Percentiles rank a stretch among this genome's conserved stretches.
Evolutionary conservation across 768 basidiomycete species (phyloP).

Genomic region (Mycena filopes): DNA sequence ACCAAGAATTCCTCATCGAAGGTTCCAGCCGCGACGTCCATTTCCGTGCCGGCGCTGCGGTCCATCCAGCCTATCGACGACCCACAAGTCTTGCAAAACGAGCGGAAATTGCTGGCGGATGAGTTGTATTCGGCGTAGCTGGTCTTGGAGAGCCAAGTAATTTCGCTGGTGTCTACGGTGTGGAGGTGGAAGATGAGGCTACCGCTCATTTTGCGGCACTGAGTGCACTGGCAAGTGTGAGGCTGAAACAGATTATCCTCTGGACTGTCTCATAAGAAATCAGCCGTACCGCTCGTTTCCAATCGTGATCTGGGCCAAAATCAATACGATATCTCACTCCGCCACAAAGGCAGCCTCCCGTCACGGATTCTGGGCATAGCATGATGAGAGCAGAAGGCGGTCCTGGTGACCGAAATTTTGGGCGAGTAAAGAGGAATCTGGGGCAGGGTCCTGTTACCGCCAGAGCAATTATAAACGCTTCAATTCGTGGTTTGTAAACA

Average conservation of each 20-base stretch:
- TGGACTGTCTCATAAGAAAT: neutral
- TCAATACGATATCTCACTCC: conserved; percentile 23
- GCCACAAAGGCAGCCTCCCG: conserved; percentile 21
- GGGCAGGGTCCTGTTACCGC: too few relatives aligned
- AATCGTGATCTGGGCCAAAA: conserved; percentile 24
- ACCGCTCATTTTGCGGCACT: conserved; percentile 28
- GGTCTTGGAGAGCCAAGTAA: conserved; percentile 20
- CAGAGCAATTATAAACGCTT: too few relatives aligned
- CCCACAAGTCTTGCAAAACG: conserved; percentile 24
- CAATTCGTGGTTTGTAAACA: too few relatives aligned
- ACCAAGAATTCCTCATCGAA: conserved; percentile 25
- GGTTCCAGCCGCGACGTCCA: conserved; percentile 13
- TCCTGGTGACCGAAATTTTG: too few relatives aligned
- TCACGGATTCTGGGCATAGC: too few relatives aligned
- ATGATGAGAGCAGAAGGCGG: too few relatives aligned
- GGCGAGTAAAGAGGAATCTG: too few relatives aligned
- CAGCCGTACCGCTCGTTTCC: conserved; percentile 11
- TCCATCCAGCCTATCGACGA: conserved; percentile 22
- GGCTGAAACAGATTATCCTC: neutral
- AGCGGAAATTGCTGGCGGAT: conserved; percentile 4
- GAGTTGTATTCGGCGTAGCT: conserved; percentile 27
- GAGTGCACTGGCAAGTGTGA: conserved; percentile 26
- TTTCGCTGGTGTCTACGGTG: neutral
- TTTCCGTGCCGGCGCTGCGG: conserved; percentile 1
- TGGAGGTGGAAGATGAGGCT: neutral